Conservation (phyloP, 2,329 filamentous ascomycete genomes). For the Bipolaris gigantea region DNA sequence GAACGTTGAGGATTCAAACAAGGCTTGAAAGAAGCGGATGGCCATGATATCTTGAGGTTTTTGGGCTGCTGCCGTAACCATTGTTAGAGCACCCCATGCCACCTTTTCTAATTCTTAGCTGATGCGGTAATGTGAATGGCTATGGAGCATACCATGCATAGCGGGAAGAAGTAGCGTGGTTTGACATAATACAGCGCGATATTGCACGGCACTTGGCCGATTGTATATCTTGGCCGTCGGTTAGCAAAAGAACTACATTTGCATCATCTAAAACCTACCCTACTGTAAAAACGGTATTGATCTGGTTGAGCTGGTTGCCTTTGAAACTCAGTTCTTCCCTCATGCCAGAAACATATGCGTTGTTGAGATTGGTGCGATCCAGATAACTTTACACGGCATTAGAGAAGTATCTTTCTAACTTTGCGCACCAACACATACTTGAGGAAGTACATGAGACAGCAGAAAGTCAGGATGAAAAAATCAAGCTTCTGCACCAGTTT, state of each 20-base stretch:
- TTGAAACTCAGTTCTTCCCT: constrained; percentile 45
- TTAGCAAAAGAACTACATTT: neutral
- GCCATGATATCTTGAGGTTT: constrained; percentile 60
- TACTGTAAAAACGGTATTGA: constrained; percentile 47
- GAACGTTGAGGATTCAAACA: constrained; percentile 61
- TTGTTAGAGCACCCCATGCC: constrained; percentile 65
- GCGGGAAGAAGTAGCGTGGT: constrained; percentile 65
- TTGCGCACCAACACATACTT: constrained; percentile 15
- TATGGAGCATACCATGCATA: constrained; percentile 57
- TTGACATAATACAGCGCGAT: constrained; percentile 63
- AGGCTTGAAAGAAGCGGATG: constrained; percentile 58
- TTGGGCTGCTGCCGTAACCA: constrained; percentile 59
- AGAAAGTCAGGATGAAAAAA: constrained; percentile 67
- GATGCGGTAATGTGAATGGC: too few relatives aligned
- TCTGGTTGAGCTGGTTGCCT: constrained; percentile 50
- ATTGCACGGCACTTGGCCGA: constrained; percentile 56
- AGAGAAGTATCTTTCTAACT: neutral
- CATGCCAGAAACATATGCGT: constrained; percentile 50
- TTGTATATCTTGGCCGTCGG: constrained; percentile 38
- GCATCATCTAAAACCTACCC: constrained; percentile 18
- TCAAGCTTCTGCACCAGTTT: constrained; percentile 61
- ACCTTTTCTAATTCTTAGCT: constrained; percentile 16
- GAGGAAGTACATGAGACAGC: constrained; percentile 55
- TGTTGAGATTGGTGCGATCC: constrained; percentile 48
- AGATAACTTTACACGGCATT: constrained; percentile 31